Base-by-base conservation (phyloP, 768 basidiomycete genomes). In the Tricholoma furcatifolium region DNA sequence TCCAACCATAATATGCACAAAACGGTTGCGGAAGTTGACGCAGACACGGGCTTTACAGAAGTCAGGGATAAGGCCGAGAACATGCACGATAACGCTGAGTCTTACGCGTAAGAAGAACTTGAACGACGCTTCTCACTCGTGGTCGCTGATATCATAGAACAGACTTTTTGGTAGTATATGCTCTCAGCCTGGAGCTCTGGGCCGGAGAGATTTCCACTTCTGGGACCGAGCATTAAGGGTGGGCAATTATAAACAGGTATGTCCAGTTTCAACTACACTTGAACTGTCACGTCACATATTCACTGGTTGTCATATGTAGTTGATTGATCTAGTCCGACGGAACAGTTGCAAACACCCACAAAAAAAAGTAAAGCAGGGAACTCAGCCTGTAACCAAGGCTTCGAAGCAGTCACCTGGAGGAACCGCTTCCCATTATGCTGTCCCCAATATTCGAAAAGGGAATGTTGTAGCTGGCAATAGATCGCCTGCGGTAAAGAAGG, bases 181-280 rank as follows among this genome's bases (percentile, higher is more conserved):
- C 43, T 44, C 43, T 31, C 43, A 44, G n/a, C 43, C 43, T 18
- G 43, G 43, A 32, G 43, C 43, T n/a, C 27, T 44, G n/a, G 12
- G 17, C 6, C 43, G 30, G 14, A 44, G 43, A 31, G 43, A 44
- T 44, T 24, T 44, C n/a, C 24, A 31, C 43, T 27, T 12, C 8
- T 44, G 43, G 43, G 31, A 44, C 23, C 43, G 43, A n/a, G 43
- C 43, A 30, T 31, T 44, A 31, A 24, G 30, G 31, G 43, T n/a
- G 43, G 43, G 43, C 9, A 10, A 44, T 31, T 27, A 44, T n/a
- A 27, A 14, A 44, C 5, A 44, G 43, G 43, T 44, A 32, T n/a
- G 10, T n/a, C 8, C 27, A 32, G 27, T n/a, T 43, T 27, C 27
- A n/a, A n/a, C n/a, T 32, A 32, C 24, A 32, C 24, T n/a, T n/a